A percentile compares a stretch with the other conserved stretches of the same genome.
Evolutionary conservation across 73 alveolate genomes (phyloP).

Genomic region (Paramecium biaurelia): DNA sequence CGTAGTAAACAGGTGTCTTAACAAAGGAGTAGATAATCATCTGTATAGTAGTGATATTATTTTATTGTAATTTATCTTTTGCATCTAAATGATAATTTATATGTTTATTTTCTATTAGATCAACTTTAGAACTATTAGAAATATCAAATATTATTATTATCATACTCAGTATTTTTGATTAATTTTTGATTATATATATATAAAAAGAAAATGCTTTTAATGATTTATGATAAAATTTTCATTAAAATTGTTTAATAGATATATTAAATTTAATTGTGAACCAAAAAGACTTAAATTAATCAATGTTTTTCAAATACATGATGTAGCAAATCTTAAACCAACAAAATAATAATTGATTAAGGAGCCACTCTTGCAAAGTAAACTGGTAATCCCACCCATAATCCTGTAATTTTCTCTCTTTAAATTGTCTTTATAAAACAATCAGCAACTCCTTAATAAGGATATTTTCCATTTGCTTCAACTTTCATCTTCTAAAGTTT

Average conservation of each 20-base stretch:
- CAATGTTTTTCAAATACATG: background rate
- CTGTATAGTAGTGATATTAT: background rate
- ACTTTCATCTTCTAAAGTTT: constrained; percentile 75
- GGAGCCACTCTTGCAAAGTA: constrained; percentile 78
- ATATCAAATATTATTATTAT: background rate
- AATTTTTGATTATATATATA: background rate
- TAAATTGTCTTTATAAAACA: constrained; percentile 65
- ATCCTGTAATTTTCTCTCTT: constrained; percentile 75
- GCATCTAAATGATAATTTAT: no score
- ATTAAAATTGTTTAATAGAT: background rate
- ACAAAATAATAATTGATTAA: constrained; percentile 71
- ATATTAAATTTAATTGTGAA: background rate
- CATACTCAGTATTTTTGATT: background rate
- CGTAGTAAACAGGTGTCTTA: background rate
- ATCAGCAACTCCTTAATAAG: constrained; percentile 71
- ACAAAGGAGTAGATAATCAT: background rate
- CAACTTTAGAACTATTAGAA: background rate
- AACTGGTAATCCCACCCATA: constrained; percentile 84
- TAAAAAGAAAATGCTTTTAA: background rate
- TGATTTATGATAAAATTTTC: background rate
- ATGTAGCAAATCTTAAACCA: constrained; percentile 12
- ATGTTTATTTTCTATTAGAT: background rate
- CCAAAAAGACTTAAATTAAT: background rate
- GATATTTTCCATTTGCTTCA: constrained; percentile 68
- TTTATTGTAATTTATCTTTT: background rate